These are phyloP conservation scores for Paramecium tetraurelia DNA, from an alignment of 73 alveolate genomes.

Conservation along the genomic window DNA sequence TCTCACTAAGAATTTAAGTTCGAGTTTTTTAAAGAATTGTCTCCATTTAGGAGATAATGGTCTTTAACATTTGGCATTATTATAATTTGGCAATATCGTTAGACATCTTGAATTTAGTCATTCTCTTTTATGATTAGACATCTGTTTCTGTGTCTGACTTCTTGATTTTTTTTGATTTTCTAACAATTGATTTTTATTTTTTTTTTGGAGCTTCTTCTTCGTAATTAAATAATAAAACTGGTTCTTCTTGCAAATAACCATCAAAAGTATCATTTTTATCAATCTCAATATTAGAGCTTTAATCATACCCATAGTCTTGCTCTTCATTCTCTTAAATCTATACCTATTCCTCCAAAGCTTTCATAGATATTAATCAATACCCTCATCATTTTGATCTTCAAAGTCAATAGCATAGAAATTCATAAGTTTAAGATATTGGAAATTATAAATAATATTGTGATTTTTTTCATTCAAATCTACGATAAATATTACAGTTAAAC, in stretches of 20 bases:
- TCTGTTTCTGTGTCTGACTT: slow-evolving; percentile 48
- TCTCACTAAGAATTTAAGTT: neutral
- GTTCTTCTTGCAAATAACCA: slow-evolving; percentile 39
- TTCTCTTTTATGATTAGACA: neutral
- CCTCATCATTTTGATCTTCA: neutral
- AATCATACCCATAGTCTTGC: neutral
- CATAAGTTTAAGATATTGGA: neutral
- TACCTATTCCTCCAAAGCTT: neutral
- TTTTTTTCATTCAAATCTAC: neutral
- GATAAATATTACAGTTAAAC: neutral
- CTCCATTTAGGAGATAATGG: slow-evolving; percentile 36
- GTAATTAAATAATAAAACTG: neutral
- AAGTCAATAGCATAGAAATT: neutral
- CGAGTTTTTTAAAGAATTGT: neutral
- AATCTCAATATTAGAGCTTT: neutral
- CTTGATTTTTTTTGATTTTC: neutral
- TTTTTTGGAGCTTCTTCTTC: slow-evolving; percentile 35
- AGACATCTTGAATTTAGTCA: neutral
- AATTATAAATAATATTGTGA: neutral
- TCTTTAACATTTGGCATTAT: slow-evolving; percentile 13
- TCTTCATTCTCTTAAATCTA: neutral
- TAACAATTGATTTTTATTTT: neutral
- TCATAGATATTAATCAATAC: neutral
- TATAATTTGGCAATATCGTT: slow-evolving; percentile 20
- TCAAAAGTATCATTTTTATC: slow-evolving; percentile 19